Base-by-base conservation (phyloP, 2,329 filamentous ascomycete species). In the Alternaria triticina region DNA sequence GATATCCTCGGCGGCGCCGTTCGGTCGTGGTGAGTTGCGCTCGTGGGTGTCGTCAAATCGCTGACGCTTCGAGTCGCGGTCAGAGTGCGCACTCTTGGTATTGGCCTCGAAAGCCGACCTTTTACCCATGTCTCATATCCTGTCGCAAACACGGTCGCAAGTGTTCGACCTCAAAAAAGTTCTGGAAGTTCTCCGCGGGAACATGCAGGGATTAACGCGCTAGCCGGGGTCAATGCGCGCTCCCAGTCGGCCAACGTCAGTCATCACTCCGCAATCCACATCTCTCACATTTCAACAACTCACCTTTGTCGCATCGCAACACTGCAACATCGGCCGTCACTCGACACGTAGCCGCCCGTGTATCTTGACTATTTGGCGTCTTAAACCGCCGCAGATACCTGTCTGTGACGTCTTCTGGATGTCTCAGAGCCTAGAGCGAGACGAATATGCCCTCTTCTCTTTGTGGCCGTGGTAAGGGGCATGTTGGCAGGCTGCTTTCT, bases 41-140 rank as follows among this genome's bases (percentile, higher is more conserved):
- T 78, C 76, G 40, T 70, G 52, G 46, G 68, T 65, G 47, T 64
- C 65, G 17, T 77, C 70, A n/a, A 73, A 62, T 47, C 70, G 70
- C 49, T 76, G 78, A 56, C 77, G 75, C 67, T 80, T 80, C 11
- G 57, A 55, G 23, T 76, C 71, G 52, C 76, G 73, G 10, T 65
- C 65, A 22, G 61, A 57, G 20, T 70, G 64, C 27, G 68, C 67
- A 12, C 68, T 54, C 40, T 68, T 73, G 13, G 66, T 56, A 30
- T 75, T 71, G 57, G 71, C 72, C 61, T 80, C 77, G 36, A 71
- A 73, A 57, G 75, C 74, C 20, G 74, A 72, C 47, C 78, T 70
- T 63, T 80, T 80, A 20, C 71, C 73, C 74, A 77, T 77, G 27
- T 54, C 61, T 59, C 51, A 62, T 56, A 30, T 28, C 51, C 44